Evolutionary conservation across 208 protist species (phyloP).

Genomic region (Crithidia bombi): DNA sequence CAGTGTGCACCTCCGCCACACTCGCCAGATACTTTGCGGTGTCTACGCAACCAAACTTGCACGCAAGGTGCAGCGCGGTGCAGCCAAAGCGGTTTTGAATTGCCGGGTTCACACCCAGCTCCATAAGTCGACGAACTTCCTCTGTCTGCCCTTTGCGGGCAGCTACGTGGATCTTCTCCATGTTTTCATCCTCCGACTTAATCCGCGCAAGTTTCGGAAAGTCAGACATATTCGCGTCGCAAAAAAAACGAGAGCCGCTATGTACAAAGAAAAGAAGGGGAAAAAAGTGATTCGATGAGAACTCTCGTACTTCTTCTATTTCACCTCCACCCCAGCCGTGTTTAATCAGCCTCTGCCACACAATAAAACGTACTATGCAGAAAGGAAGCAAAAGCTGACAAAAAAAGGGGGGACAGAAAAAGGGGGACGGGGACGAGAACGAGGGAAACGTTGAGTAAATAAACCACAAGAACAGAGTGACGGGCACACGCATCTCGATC

Average conservation of each 20-base stretch:
- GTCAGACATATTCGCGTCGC: constrained; percentile 41
- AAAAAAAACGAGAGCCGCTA: background rate
- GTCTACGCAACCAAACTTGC: constrained; percentile 80
- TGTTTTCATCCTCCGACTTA: constrained; percentile 87
- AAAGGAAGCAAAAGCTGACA: constrained; percentile 1
- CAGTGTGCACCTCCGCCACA: constrained; percentile 54
- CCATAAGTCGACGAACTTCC: constrained; percentile 79
- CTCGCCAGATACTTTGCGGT: constrained; percentile 70
- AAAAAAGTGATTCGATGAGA: constrained; percentile 1
- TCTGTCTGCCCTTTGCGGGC: constrained; percentile 82
- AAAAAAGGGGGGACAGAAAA: background rate
- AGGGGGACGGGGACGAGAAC: background rate
- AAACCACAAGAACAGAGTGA: constrained; percentile 18
- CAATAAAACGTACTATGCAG: too few relatives aligned
- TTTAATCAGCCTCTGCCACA: too few relatives aligned
- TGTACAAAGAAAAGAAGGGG: constrained; percentile 14
- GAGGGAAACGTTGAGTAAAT: too few relatives aligned
- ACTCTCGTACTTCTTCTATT: too few relatives aligned
- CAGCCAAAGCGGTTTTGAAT: constrained; percentile 89
- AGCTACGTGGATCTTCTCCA: constrained; percentile 87
- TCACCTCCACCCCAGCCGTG: background rate
- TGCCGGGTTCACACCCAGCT: constrained; percentile 62
- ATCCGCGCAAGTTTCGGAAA: constrained; percentile 72
- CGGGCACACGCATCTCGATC: too few relatives aligned
- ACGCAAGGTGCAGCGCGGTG: constrained; percentile 87